Percentiles rank a stretch among this genome's conserved stretches.
Conservation (phyloP, 441 rosid genomes). For the Populus tomentosa region DNA sequence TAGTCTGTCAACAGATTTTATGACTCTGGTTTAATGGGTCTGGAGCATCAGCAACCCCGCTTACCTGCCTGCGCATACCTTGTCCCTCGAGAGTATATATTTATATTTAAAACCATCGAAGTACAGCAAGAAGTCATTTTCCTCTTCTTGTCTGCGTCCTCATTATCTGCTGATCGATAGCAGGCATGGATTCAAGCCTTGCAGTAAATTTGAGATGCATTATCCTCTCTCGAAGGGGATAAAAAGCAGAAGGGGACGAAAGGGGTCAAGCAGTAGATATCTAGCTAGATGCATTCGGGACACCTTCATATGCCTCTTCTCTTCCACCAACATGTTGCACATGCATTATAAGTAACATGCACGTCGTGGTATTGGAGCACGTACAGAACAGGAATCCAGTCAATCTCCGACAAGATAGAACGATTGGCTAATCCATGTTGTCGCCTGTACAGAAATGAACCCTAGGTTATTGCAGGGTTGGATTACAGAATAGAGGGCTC, state of each 20-base stretch:
- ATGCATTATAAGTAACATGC: neutral
- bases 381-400: neutral
- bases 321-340: neutral
- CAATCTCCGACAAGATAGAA: neutral
- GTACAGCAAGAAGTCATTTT: neutral
- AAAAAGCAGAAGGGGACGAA: neutral
- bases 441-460: neutral
- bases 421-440: neutral
- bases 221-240: neutral
- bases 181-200: neutral
- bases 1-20: neutral
- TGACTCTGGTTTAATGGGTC: neutral
- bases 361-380: neutral
- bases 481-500: neutral
- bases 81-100: neutral
- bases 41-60: neutral
- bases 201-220: neutral
- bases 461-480: neutral
- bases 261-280: neutral
- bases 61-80: neutral
- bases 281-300: neutral
- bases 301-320: neutral
- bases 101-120: too few relatives aligned
- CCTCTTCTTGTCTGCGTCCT: neutral
- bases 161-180: neutral